phyloP scores from a whole-genome alignment of 441 rosid species.

The Aleurites moluccanus region DNA sequence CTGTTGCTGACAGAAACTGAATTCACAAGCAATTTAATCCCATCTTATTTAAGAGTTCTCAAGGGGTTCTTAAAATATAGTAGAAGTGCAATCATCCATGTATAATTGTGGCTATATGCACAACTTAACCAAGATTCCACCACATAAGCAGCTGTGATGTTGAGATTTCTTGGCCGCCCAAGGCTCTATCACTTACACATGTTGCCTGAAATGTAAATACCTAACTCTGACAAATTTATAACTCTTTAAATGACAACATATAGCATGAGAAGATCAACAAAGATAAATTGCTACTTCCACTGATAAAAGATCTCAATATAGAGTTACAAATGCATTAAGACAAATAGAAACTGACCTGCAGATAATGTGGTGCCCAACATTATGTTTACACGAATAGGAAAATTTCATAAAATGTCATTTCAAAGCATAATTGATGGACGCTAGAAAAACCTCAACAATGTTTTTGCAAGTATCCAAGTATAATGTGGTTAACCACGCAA shows the following conservation, averaged over 20 bases:
- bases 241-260: background rate
- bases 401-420: background rate
- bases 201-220: background rate
- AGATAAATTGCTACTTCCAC: background rate
- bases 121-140: background rate
- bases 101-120: background rate
- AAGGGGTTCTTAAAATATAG: constrained; percentile 2
- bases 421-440: background rate
- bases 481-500: too few species aligned
- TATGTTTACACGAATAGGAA: background rate
- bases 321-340: background rate
- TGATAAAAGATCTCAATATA: background rate
- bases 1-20: background rate
- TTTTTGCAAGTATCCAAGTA: background rate
- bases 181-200: background rate
- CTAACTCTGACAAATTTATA: background rate
- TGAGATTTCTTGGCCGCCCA: constrained; percentile 3
- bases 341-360: background rate
- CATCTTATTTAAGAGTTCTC: background rate
- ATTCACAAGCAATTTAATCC: background rate
- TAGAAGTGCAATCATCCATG: background rate
- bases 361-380: background rate
- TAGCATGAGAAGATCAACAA: background rate
- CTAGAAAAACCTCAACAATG: background rate
- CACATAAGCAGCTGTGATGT: background rate